These are phyloP conservation scores for Rachicladosporium sp. DNA, from an alignment of 2,329 filamentous ascomycete genomes.

Conservation along the genomic window DNA sequence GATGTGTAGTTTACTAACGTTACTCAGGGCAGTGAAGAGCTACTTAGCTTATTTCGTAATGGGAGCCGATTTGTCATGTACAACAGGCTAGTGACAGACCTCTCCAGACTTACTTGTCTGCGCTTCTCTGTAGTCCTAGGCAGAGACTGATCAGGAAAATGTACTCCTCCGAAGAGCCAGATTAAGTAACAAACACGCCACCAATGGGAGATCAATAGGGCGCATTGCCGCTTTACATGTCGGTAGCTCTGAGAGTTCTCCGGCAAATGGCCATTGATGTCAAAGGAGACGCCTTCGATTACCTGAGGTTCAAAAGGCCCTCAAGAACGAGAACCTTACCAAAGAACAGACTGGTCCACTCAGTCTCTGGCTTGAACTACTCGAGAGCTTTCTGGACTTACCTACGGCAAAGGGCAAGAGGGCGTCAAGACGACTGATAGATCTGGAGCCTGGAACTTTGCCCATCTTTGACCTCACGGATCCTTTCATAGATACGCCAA, in stretches of 20 bases:
- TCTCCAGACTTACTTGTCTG: constrained; percentile 2
- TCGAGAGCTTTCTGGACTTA: constrained; percentile 1
- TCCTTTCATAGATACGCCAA: constrained; percentile 53
- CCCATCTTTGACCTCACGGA: constrained; percentile 64
- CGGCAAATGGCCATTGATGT: constrained; percentile 35
- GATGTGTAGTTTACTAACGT: constrained; percentile 1
- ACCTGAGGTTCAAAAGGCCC: neutral
- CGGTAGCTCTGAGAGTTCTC: constrained; percentile 44
- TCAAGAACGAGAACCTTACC: neutral
- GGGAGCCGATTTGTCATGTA: constrained; percentile 1
- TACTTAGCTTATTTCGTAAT: neutral
- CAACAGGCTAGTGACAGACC: constrained; percentile 1
- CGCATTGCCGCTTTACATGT: constrained; percentile 41
- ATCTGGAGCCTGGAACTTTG: constrained; percentile 31
- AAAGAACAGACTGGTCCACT: no score
- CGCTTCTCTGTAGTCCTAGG: constrained; percentile 1
- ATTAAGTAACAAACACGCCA: constrained; percentile 1
- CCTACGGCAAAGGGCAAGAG: constrained; percentile 12
- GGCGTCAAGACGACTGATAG: constrained; percentile 13
- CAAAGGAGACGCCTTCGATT: constrained; percentile 1
- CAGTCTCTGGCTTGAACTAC: constrained; percentile 1
- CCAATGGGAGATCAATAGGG: constrained; percentile 1
- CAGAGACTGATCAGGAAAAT: constrained; percentile 1
- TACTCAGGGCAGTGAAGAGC: constrained; percentile 1
- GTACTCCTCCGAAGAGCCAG: constrained; percentile 1